A percentile compares a stretch with the other conserved stretches of the same genome.
Conservation (phyloP, 306 rosid species). For the Canavalia ensiformis region DNA sequence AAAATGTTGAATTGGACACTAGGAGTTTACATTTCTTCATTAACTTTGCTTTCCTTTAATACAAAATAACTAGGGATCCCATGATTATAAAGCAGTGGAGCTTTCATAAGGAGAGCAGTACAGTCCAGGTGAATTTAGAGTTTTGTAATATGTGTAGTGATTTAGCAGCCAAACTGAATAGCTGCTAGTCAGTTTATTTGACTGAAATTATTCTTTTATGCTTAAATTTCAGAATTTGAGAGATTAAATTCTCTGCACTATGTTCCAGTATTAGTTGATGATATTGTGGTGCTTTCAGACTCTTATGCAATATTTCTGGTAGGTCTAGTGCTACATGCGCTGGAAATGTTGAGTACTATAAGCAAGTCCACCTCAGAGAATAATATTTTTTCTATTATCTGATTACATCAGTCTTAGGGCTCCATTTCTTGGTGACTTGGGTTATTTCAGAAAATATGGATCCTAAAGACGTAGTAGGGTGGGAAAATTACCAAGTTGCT, state of each 20-base stretch:
- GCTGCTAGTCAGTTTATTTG: background rate
- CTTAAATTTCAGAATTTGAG: conserved; percentile 59
- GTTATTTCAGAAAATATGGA: conserved; percentile 11
- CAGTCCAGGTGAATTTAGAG: conserved; percentile 56
- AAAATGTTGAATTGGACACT: background rate
- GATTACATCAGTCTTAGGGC: background rate
- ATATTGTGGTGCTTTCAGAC: conserved; percentile 56
- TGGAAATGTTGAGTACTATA: conserved; percentile 32
- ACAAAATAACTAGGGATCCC: conserved; percentile 49
- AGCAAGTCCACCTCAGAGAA: background rate
- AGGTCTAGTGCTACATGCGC: conserved; percentile 33
- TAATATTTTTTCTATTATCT: conserved; percentile 3
- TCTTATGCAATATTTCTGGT: conserved; percentile 65
- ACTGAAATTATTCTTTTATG: conserved; percentile 7
- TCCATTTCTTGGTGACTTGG: conserved; percentile 1
- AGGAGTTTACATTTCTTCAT: background rate
- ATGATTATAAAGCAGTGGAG: conserved; percentile 57
- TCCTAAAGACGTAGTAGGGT: conserved; percentile 2
- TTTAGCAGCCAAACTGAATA: background rate
- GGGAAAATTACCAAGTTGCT: conserved; percentile 11
- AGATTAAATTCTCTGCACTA: conserved; percentile 58
- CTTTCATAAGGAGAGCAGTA: conserved; percentile 54
- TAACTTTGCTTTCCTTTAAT: conserved; percentile 2
- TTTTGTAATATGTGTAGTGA: conserved; percentile 2
- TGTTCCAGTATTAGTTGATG: conserved; percentile 66